phyloP scores from a whole-genome alignment of 2,329 filamentous ascomycete species.

The Diaporthe citriasiana region DNA sequence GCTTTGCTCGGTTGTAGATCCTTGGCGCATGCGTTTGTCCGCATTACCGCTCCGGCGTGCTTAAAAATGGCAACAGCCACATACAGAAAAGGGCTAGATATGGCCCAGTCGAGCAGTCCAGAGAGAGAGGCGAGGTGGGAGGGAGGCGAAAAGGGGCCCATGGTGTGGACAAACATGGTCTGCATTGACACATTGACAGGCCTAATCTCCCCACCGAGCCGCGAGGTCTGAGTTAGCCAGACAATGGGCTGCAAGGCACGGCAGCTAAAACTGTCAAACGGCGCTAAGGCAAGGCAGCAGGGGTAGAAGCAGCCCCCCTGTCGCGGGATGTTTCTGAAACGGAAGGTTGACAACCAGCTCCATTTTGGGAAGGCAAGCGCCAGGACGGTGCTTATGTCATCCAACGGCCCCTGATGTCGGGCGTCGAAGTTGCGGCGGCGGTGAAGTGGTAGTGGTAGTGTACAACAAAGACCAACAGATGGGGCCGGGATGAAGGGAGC shows the following conservation, averaged over 20 bases:
- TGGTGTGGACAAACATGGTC: not conserved
- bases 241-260: conserved; percentile 33
- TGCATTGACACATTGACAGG: conserved; percentile 30
- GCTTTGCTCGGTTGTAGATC: not conserved
- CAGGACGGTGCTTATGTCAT: conserved; percentile 23
- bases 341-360: conserved; percentile 4
- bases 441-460: not conserved
- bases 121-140: not conserved
- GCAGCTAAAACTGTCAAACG: conserved; percentile 37
- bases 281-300: conserved; percentile 8
- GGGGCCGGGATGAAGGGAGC: not conserved
- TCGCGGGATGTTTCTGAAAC: conserved; percentile 37
- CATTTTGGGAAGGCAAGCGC: conserved; percentile 1
- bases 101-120: not conserved
- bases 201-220: conserved; percentile 21
- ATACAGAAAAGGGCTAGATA: not conserved
- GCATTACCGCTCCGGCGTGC: not conserved
- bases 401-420: not conserved
- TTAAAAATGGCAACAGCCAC: not conserved
- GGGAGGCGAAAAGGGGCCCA: conserved; percentile 4
- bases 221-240: conserved; percentile 10
- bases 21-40: not conserved
- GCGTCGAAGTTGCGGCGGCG: not conserved
- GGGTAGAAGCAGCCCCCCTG: not conserved
- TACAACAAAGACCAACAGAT: not conserved